Base-by-base conservation (phyloP, 495 filamentous ascomycete species). In the Pyrenula aspistea region DNA sequence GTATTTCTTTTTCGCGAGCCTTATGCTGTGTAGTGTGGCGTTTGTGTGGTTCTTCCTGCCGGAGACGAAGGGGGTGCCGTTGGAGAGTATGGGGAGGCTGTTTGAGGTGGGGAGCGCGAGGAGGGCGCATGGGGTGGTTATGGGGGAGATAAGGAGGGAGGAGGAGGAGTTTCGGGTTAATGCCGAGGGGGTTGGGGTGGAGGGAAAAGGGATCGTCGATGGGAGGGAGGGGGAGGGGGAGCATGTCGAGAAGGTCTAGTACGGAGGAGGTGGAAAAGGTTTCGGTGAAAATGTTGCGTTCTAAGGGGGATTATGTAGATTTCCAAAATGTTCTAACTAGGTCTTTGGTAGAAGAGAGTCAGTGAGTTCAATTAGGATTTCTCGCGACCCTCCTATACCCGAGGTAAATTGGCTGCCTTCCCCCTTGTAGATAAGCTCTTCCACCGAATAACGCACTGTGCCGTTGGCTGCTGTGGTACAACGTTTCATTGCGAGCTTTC, bases 1-100 rank as follows among this genome's bases (percentile, higher is more conserved):
- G 2, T 90, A 87, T 70, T 87, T 88, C 68, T 88, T 89, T 75
- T 90, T 90, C 60, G 84, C 84, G 1, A 78, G 77, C 1, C 69
- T 88, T 60, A 87, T 88, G 83, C 72, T 86, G 12, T 60, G 80
- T 12, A 83, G 82, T 22, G 77, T 85, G 51, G 55, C 82, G 60
- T 90, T 87, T 62, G 79, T 86, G 25, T 85, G 74, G 72, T 81
- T 85, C 65, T 75, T 77, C 31, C 73, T 88, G 1, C 84, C 83
- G 1, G 85, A 88, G 71, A 89, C 83, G 2, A 82, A 77, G 15
- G 81, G 82, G 31, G 62, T 79, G 25, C 72, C 74, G 53, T 62
- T 80, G 20, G 77, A 80, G 66, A 73, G 68, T 57, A 74, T 78
- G 65, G 76, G 78, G 51, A 62, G 75, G 2, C 65, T 88, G 4